Base-by-base conservation (phyloP, 768 basidiomycete genomes). In the Russula foetens region DNA sequence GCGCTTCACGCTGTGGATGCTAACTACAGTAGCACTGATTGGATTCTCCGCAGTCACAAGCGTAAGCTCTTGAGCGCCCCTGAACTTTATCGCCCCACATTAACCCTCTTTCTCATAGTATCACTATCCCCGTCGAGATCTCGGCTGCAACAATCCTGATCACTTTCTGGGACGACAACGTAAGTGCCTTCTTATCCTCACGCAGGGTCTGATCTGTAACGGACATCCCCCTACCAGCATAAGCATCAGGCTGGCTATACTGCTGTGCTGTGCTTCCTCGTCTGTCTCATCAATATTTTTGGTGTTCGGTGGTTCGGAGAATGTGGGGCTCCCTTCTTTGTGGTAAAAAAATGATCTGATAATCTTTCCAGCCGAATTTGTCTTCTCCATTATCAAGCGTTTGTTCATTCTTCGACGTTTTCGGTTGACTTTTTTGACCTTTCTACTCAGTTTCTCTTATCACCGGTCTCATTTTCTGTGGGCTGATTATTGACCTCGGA, bases 301-400 rank as follows among this genome's bases (percentile, higher is more conserved):
- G 86, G 87, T 63, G 85, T 85, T n/a, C 76, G 80, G 75, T 85
- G 67, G 66, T 87, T 88, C 59, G 85, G 85, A 69, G 86, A 88
- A 79, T 65, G 64, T 65, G 8, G 21, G 64, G 12, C 11, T n/a
- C 28, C 4, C n/a, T n/a, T 39, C 35, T 29, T 24, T n/a, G 21
- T 21, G 1, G 38, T 23, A 48, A 31, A 7, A 41, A 33, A 6
- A 6, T 2, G 23, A 7, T 29, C 28, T 55, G 54, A 59, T 26
- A 9, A 5, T 35, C 7, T 58, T 48, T 26, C n/a, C 26, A 64
- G 84, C 84, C 28, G 85, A 88, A 67, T 87, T 87, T 71, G 33
- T 77, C 54, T 87, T 87, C 70, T 82, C 85, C 8, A 71, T 82
- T 56, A 80, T 86, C 69, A 87, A 87, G 71, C 71, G 84, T 86